Conservation (phyloP, 768 basidiomycete species). For the Amanita exitialis region DNA sequence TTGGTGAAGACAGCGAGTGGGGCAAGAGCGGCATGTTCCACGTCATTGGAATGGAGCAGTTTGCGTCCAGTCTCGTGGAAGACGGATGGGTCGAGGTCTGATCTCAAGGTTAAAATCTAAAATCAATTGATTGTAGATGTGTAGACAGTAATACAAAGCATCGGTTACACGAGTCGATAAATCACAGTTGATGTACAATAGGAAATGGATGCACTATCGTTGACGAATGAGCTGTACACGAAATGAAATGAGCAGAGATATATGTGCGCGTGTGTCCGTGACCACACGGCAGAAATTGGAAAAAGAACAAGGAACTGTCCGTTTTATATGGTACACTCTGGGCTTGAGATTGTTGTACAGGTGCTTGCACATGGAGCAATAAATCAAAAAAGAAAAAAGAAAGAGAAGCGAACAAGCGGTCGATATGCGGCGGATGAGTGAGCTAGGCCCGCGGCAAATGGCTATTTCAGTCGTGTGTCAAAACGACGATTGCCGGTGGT, state of each 20-base stretch:
- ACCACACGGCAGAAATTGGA: background rate
- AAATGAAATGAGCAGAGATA: background rate
- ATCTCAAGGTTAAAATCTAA: too few relatives aligned
- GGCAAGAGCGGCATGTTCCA: slow-evolving; percentile 35
- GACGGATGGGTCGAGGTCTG: slow-evolving; percentile 6
- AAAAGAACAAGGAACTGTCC: background rate
- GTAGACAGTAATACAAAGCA: background rate
- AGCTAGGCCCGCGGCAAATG: too few relatives aligned
- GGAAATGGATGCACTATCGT: too few relatives aligned
- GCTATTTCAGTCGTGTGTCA: too few relatives aligned
- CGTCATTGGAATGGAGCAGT: slow-evolving; percentile 59
- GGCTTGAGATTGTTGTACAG: background rate
- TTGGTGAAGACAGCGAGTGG: slow-evolving; percentile 52
- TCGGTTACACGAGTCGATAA: background rate
- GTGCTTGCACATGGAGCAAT: background rate
- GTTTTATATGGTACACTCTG: background rate
- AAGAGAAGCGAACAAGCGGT: too few relatives aligned
- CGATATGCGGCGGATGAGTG: too few relatives aligned
- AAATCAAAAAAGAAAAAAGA: background rate
- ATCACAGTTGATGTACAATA: background rate
- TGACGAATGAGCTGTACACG: background rate
- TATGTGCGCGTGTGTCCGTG: background rate
- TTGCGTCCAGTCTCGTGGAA: slow-evolving; percentile 50
- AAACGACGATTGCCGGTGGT: background rate
- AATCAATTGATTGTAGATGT: too few relatives aligned